Evolutionary conservation across 2,329 filamentous ascomycete genomes (phyloP), one percentile per base, ranked within the genome.

Genomic region (Botrytis fabae): DNA sequence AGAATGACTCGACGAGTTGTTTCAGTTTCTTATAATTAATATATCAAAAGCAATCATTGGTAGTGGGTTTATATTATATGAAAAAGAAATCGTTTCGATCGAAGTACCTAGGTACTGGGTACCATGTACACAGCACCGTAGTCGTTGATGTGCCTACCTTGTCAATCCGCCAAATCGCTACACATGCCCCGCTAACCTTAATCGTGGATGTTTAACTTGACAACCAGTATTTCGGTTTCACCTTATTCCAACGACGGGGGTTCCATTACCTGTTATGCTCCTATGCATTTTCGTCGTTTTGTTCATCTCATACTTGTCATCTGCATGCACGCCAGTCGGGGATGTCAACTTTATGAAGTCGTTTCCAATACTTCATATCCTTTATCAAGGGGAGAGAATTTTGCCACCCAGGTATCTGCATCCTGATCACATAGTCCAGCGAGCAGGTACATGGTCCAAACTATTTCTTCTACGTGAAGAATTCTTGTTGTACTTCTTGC

Each of bases 221-320:
- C 51, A 57, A 54, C n/a, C n/a, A 32, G 14, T 18, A 57, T 57
- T 28, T 57, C 14, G 51, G 51, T 57, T 57, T 57, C n/a, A 57
- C 51, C 51, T 57, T 57, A 57, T 57, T 57, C n/a, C n/a, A 57
- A 57, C 51, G 51, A 57, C 51, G 51, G 51, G 51, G 51, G n/a
- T n/a, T 40, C 32, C 14, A 7, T 25, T 16, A 40, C 6, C 8
- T 16, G 14, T 40, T 62, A 61, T 6, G 25, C 22, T 57, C 35
- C 6, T 7, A 40, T 16, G 4, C 16, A n/a, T n/a, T n/a, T n/a
- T 18, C 9, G 18, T 40, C 35, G 14, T 42, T n/a, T 18, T n/a
- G 8, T 42, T 14, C 38, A 42, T 62, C 38, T 62, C 60, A 62
- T n/a, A 18, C n/a, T n/a, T 1, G 35, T 40, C 25, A 9, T 62